These are phyloP conservation scores for Cordyceps cateniannulata DNA, from an alignment of 2,329 filamentous ascomycete species.

Conservation along the genomic window DNA sequence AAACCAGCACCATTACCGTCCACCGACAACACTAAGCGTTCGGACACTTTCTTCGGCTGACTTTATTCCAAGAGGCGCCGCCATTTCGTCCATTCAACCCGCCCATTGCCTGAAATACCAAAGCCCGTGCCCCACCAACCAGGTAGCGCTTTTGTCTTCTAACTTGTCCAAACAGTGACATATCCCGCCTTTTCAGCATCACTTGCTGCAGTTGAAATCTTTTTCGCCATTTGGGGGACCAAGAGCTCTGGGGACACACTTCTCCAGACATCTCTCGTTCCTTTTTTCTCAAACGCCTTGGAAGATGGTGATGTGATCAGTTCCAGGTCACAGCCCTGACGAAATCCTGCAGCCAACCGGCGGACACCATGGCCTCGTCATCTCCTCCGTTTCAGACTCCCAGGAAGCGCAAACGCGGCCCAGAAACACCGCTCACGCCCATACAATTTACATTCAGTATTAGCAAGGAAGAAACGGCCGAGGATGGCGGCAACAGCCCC, in stretches of 20 bases:
- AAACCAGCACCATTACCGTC: neutral
- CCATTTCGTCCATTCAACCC: neutral
- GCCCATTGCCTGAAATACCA: neutral
- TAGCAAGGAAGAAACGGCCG: constrained; percentile 23
- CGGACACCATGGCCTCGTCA: constrained; percentile 4
- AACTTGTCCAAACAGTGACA: constrained; percentile 3
- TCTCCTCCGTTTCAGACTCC: constrained; percentile 21
- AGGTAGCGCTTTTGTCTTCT: constrained; percentile 1
- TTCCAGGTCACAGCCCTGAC: neutral
- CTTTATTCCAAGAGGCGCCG: neutral
- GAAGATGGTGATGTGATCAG: constrained; percentile 1
- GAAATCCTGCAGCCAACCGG: neutral
- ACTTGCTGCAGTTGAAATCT: neutral
- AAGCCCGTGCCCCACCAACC: constrained; percentile 4
- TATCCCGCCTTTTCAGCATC: neutral
- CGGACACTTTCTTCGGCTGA: neutral
- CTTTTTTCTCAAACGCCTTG: neutral
- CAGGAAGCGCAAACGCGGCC: constrained; percentile 41
- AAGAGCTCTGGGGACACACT: neutral
- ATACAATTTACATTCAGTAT: constrained; percentile 42
- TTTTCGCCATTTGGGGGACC: neutral
- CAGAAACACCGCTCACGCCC: constrained; percentile 28
- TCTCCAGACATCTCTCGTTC: neutral
- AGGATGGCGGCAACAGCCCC: constrained; percentile 48
- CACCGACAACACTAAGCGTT: neutral